phyloP scores from a whole-genome alignment of 805 yeast genomes.

The Lachancea dasiensis region DNA sequence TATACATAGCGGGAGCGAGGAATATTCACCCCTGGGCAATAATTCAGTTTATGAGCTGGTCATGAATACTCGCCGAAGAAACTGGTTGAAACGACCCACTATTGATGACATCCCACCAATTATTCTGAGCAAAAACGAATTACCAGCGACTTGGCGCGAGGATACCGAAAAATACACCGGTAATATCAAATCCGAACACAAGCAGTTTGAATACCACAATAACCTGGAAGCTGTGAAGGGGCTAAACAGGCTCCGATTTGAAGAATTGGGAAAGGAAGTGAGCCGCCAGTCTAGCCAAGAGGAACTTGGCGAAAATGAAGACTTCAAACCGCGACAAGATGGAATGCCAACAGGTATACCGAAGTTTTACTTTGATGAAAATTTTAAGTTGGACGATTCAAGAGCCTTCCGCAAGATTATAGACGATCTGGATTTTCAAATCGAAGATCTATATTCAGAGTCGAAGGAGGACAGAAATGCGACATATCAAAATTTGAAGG shows the following conservation, averaged over 20 bases:
- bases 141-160: constrained; percentile 40
- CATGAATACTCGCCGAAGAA: constrained; percentile 33
- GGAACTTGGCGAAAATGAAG: constrained; percentile 5
- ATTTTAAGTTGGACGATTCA: constrained; percentile 84
- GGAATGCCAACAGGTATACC: constrained; percentile 45
- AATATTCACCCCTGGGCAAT: constrained; percentile 32
- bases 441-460: constrained; percentile 29
- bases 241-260: constrained; percentile 24
- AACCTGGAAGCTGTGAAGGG: constrained; percentile 37
- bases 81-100: constrained; percentile 59
- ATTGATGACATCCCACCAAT: constrained; percentile 80
- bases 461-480: constrained; percentile 34
- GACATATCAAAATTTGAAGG: constrained; percentile 59
- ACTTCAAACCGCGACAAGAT: constrained; percentile 12
- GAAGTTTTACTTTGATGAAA: constrained; percentile 53
- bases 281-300: constrained; percentile 4
- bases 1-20: constrained; percentile 28
- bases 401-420: constrained; percentile 71
- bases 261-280: constrained; percentile 7
- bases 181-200: constrained; percentile 41
- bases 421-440: constrained; percentile 45
- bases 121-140: constrained; percentile 44
- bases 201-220: constrained; percentile 38
- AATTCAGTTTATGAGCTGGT: constrained; percentile 76
- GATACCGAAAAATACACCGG: constrained; percentile 41